Base-by-base conservation (phyloP, 805 yeast species). In the Cyberlindnera veronae region DNA sequence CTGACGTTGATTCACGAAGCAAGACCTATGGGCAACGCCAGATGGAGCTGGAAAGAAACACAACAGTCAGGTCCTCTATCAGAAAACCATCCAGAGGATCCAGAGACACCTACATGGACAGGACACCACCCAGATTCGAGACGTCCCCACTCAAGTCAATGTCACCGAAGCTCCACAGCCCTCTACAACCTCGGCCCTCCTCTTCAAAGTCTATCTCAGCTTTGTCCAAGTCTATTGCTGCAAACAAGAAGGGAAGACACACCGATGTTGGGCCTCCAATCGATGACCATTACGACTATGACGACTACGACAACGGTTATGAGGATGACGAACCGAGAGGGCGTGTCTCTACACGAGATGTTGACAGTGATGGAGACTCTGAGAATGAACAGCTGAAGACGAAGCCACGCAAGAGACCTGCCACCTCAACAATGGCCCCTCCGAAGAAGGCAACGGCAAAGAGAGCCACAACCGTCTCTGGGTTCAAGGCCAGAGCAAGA, bases 31-130 rank as follows among this genome's bases (percentile, higher is more conserved):
- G 44, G 16, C 39, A 48, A 21, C 44, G 53, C 11, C 43, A 44
- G 6, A 13, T 28, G 31, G 54, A 53, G 26, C 33, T 50, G 16
- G 53, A 50, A 31, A 41, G 50, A 32, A 53, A 53, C 32, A 49
- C 44, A 11, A 49, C 55, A 1, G 45, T 48, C 7, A 29, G 52
- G 12, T 43, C 44, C 5, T 11, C 36, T 5, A 36, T 37, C 20
- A 45, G 41, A 38, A 33, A 30, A 17, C 3, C 23, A 14, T 32
- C 41, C 22, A 10, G 30, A n/a, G 17, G 31, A 16, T 15, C 16
- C 6, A 22, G 15, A 8, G 29, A 14, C 31, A 19, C 14, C 14
- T 10, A 9, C 3, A 26, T 23, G 24, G 21, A 19, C 12, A 27
- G 36, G 9, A 40, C 39, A 6, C 39, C 47, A 3, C 36, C 48